Evolutionary conservation across 1,139 yeast genomes (phyloP).

Genomic region (Debaryomyces psychrophilus): DNA sequence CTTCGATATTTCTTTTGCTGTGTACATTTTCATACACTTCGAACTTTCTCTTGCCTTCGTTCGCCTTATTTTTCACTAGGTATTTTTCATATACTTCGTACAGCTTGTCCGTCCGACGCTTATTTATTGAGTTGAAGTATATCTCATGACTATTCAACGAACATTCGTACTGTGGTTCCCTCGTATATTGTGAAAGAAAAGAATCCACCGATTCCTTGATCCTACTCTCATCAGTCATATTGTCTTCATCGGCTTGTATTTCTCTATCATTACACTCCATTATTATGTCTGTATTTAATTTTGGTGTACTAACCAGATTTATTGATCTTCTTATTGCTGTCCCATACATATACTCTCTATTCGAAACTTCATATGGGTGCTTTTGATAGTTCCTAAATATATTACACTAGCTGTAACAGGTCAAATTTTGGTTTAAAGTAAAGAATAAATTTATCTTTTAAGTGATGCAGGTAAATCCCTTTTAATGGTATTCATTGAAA

Average conservation of each 20-base stretch:
- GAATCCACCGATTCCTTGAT: slow-evolving; percentile 21
- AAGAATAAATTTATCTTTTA: no score
- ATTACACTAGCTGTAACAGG: no score
- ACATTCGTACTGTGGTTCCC: slow-evolving; percentile 22
- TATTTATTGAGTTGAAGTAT: slow-evolving; percentile 28
- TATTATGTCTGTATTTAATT: slow-evolving; percentile 2
- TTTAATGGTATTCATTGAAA: no score
- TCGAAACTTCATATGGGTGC: no score
- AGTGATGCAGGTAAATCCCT: no score
- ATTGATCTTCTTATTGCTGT: slow-evolving; percentile 6
- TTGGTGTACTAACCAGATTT: background rate
- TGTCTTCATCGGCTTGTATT: background rate
- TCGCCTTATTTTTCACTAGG: slow-evolving; percentile 18
- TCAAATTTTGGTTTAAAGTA: no score
- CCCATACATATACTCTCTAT: slow-evolving; percentile 8
- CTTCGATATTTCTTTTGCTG: slow-evolving; percentile 1
- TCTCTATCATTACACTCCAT: background rate
- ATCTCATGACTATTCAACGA: slow-evolving; percentile 26
- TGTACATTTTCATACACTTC: background rate
- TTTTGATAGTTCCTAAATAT: no score
- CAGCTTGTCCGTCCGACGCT: slow-evolving; percentile 28
- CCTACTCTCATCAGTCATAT: background rate
- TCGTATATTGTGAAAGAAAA: slow-evolving; percentile 33
- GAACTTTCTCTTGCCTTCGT: background rate
- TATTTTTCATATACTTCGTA: slow-evolving; percentile 33